Base-by-base conservation (phyloP, 352 stramenopile genomes). In the Globisporangium barbulae region DNA sequence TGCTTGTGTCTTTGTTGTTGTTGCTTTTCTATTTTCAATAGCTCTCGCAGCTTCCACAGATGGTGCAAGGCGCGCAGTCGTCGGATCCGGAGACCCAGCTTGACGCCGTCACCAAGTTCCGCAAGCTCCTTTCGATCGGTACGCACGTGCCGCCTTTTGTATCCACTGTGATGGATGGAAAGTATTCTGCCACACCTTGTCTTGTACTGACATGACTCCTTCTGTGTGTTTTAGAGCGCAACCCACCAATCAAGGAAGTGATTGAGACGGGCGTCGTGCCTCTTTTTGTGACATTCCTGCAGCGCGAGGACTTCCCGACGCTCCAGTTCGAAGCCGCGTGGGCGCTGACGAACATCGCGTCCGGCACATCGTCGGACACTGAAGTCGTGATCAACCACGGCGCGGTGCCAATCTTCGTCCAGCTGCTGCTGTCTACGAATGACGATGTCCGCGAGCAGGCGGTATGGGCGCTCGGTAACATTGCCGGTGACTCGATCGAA, bases 301-400 rank as follows among this genome's bases (percentile, higher is more conserved):
- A 98, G 72, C 85, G 92, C 45, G 92, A 99, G 60, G 94, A 98
- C 69, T 98, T 96, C 58, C 82, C 82, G 41, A 82, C 77, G 53
- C 70, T 94, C 42, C 97, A 99, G 78, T 99, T 99, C 68, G 98
- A 99, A 74, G 96, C 98, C 10, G 98, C 98, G 6, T 99, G 98
- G 98, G 97, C 97, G 17, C 79, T 99, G 5, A 99, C 98, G 25
- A 99, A 99, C 73, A 99, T 99, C 68, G 98, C 97, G 10, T 99
- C 94, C 15, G 97, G 97, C 54, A 99, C 97, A 13, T 98, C 93
- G 19, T 89, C 99, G 15, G 96, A 99, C 76, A 99, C 98, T 1
- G 90, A 98, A 53, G 93, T 98, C 21, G 97, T 99, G 21, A 99
- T 99, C 74, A 88, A 98, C 61, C 90, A 94, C 39, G 97, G 97